Base-by-base conservation (phyloP, 2,329 filamentous ascomycete species). In the Pleurostoma richardsiae region DNA sequence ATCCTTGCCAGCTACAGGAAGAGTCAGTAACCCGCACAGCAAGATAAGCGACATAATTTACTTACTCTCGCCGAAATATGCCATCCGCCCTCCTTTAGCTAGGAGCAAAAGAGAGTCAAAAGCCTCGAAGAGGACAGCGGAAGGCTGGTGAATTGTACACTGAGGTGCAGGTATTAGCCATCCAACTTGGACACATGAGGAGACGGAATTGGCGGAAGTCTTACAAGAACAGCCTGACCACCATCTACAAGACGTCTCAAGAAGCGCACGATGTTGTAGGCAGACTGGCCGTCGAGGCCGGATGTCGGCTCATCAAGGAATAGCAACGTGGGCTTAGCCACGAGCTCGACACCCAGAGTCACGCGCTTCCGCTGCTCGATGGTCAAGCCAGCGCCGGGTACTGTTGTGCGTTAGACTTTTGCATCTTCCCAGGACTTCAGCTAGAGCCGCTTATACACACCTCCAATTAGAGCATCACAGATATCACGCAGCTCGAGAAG, bases 271-370 rank as follows among this genome's bases (percentile, higher is more conserved):
- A 42, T 42, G 29, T 26, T 42, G 11, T 28, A 29, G 19, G 40
- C 40, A 26, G 40, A 42, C 11, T 42, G 40, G 5, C 40, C 40
- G 19, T 42, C 40, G 26, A 42, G 40, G n/a, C 40, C 40, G 7
- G 40, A 42, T 29, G 40, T 42, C 11, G 40, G 40, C 40, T 42
- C 40, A n/a, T 42, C 40, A 26, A 42, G 29, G 40, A 42, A 29
- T 5, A 42, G 40, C 19, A 52, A 7, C 3, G 19, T 39, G 2
- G 50, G 50, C n/a, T 50, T 50, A 6, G 50, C 40, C 11, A 82
- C 83, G 4, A 88, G 65, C 53, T 88, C 84, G 1, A 87, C 83
- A 42, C 81, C 85, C 36, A 88, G 85, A 0, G 84, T 87, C 2
- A 88, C 67, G 30, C 84, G 74, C 67, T 88, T 88, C 4, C 73